Evolutionary conservation across 768 basidiomycete genomes (phyloP).

Genomic region (Trametes cubensis): DNA sequence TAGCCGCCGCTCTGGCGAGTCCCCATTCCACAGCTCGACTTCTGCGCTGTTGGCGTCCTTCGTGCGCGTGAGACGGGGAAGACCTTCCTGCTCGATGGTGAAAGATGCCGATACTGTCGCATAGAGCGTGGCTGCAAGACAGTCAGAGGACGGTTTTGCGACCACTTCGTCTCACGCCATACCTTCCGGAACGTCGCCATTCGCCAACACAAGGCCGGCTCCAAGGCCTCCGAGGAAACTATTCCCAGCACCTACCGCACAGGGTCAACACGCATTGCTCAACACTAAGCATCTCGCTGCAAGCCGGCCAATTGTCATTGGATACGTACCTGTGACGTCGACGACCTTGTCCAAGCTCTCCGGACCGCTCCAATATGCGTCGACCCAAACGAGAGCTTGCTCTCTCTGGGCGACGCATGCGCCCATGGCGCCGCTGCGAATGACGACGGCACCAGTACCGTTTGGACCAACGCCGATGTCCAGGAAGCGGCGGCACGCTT

Average conservation of each 20-base stretch:
- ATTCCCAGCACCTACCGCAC: constrained; percentile 80
- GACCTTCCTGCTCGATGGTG: constrained; percentile 77
- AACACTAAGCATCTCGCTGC: neutral
- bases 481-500: constrained; percentile 66
- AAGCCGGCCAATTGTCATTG: constrained; percentile 5
- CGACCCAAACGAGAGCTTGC: constrained; percentile 59
- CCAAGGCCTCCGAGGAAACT: constrained; percentile 84
- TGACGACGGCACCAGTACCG: constrained; percentile 63
- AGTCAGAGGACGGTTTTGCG: neutral
- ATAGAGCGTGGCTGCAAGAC: constrained; percentile 61
- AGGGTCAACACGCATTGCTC: neutral
- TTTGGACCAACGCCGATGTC: constrained; percentile 56
- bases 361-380: constrained; percentile 68
- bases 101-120: constrained; percentile 84
- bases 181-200: constrained; percentile 73
- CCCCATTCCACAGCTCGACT: constrained; percentile 69
- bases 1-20: constrained; percentile 60
- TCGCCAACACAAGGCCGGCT: constrained; percentile 62
- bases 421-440: constrained; percentile 74
- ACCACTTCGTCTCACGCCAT: constrained; percentile 20
- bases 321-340: constrained; percentile 73
- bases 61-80: constrained; percentile 54
- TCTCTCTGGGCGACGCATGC: constrained; percentile 59
- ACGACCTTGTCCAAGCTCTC: constrained; percentile 53
- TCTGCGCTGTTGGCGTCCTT: constrained; percentile 25